phyloP scores from a whole-genome alignment of 139 green algal species.

The Chlorella sp. region DNA sequence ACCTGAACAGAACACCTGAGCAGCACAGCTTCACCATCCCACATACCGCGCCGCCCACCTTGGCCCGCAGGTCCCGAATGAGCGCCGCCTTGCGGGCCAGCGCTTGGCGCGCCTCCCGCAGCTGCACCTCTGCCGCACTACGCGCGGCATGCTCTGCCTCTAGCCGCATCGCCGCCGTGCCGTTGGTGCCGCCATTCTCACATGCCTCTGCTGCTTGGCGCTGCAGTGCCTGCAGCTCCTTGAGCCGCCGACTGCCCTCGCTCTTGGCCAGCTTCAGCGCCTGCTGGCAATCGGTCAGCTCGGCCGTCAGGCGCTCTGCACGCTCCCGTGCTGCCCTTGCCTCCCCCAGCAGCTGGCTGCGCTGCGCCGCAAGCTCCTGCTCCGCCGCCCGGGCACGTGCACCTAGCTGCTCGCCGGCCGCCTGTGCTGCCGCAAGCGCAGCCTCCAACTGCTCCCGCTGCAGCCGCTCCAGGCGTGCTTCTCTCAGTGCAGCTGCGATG shows the following conservation, averaged over 20 bases:
- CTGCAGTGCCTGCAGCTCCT: slow-evolving; percentile 56
- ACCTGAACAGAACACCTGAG: too few species aligned
- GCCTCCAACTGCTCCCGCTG: slow-evolving; percentile 54
- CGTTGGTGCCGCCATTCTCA: slow-evolving; percentile 13
- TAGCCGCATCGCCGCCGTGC: slow-evolving; percentile 26
- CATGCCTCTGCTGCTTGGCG: neutral
- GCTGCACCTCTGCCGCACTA: slow-evolving; percentile 43
- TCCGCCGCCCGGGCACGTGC: neutral
- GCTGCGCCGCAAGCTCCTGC: slow-evolving; percentile 38
- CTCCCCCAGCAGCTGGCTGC: slow-evolving; percentile 9
- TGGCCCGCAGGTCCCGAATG: slow-evolving; percentile 25
- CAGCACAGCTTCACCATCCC: too few species aligned
- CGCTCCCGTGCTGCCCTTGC: neutral
- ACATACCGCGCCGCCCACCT: too few species aligned
- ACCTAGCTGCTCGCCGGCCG: neutral
- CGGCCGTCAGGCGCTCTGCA: slow-evolving; percentile 33
- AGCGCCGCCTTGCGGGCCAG: slow-evolving; percentile 54
- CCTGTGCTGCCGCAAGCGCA: slow-evolving; percentile 3
- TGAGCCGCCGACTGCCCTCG: slow-evolving; percentile 57
- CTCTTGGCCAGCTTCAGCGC: slow-evolving; percentile 43
- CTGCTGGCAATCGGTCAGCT: slow-evolving; percentile 52
- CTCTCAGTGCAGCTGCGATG: slow-evolving; percentile 53
- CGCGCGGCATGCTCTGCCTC: slow-evolving; percentile 40
- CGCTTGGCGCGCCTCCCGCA: slow-evolving; percentile 43
- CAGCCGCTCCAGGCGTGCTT: slow-evolving; percentile 63